phyloP scores from a whole-genome alignment of 192 early-diverging fungal genomes.

The Kickxella alabastrina region DNA sequence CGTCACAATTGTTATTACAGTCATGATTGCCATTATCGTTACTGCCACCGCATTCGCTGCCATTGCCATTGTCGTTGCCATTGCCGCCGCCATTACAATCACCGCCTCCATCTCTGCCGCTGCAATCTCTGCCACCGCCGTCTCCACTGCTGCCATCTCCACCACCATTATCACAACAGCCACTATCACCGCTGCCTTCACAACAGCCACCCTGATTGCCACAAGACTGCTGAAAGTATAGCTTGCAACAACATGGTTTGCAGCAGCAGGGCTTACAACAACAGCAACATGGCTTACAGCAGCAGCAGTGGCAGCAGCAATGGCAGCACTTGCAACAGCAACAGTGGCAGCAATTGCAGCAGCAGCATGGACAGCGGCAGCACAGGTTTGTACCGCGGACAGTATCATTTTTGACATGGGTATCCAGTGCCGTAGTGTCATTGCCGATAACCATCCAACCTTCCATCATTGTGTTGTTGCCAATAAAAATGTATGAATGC shows the following conservation, averaged over 20 bases:
- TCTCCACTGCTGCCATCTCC: constrained; percentile 6
- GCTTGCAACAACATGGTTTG: constrained; percentile 29
- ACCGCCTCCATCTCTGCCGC: constrained; percentile 7
- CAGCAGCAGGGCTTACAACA: constrained; percentile 45
- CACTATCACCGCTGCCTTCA: constrained; percentile 9
- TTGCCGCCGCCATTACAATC: constrained; percentile 6
- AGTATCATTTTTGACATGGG: constrained; percentile 31
- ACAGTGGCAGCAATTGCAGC: constrained; percentile 25
- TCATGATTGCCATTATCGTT: too few relatives aligned
- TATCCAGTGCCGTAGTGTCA: constrained; percentile 37
- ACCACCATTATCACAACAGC: constrained; percentile 9
- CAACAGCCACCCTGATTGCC: constrained; percentile 12
- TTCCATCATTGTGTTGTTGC: constrained; percentile 44
- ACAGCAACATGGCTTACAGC: constrained; percentile 45
- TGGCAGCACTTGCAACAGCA: constrained; percentile 43
- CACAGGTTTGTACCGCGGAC: constrained; percentile 31
- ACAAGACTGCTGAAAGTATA: constrained; percentile 12
- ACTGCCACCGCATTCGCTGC: constrained; percentile 7
- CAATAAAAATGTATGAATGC: constrained; percentile 41
- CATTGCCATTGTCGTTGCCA: constrained; percentile 3
- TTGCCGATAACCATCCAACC: constrained; percentile 47
- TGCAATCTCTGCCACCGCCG: constrained; percentile 8
- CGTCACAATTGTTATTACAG: too few relatives aligned
- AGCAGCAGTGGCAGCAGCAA: constrained; percentile 48
- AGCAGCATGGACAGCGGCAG: constrained; percentile 25